Percentiles rank a stretch among this genome's conserved stretches.
These are phyloP conservation scores for Senecio squalidus DNA, from an alignment of 140 eudicot species.

Conservation along the genomic window DNA sequence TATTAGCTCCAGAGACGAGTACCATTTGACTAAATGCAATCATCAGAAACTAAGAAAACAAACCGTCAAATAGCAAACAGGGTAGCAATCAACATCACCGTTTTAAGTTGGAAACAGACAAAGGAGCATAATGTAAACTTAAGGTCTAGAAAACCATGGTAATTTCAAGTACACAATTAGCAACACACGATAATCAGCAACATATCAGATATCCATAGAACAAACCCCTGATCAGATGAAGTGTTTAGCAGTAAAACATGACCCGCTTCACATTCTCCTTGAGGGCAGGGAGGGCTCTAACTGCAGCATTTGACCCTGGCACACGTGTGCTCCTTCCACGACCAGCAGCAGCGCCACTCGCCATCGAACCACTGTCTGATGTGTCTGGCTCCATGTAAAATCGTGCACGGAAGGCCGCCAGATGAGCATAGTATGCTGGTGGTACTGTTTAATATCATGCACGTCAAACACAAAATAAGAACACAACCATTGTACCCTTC, in stretches of 20 bases:
- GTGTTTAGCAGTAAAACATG: constrained; percentile 68
- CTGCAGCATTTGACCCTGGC: constrained; percentile 57
- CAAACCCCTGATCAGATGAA: not conserved
- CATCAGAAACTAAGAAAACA: not conserved
- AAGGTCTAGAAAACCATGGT: not conserved
- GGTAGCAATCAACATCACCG: not conserved
- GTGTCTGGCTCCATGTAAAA: constrained; percentile 88
- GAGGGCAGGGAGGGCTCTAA: constrained; percentile 69
- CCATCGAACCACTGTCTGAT: constrained; percentile 83
- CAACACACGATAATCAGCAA: not conserved
- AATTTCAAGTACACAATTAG: not conserved
- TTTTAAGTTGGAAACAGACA: not conserved
- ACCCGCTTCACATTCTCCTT: constrained; percentile 78
- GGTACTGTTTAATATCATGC: constrained; percentile 51
- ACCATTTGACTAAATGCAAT: not conserved
- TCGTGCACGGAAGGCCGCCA: constrained; percentile 93
- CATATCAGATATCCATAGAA: not conserved
- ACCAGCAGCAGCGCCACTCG: constrained; percentile 56
- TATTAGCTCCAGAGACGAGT: too few relatives aligned
- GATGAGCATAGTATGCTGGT: constrained; percentile 92
- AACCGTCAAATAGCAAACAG: not conserved
- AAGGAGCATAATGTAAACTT: not conserved
- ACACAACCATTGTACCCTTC: too few relatives aligned
- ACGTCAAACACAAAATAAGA: not conserved
- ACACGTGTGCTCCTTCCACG: constrained; percentile 54